Base-by-base conservation (phyloP, 306 rosid genomes). In the Prunus kanzakura region DNA sequence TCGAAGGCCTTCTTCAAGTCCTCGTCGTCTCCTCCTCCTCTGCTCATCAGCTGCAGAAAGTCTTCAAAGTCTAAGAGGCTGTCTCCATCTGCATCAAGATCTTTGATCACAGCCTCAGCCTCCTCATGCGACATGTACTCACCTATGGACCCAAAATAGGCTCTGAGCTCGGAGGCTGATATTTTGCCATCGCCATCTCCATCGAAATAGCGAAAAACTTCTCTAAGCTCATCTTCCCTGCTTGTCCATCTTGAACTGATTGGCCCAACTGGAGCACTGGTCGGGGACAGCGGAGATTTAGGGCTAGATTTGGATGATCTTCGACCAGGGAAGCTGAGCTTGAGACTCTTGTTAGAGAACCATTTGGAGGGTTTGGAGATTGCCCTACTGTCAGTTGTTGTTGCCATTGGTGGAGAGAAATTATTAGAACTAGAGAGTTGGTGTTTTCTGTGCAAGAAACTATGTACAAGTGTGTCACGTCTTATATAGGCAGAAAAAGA, bases 1-100 rank as follows among this genome's bases (percentile, higher is more conserved):
- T 89, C 88, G 70, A 91, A 91, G n/a, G 94, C 97, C 67, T 67
- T 84, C 77, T 80, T 87, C 15, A 91, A 76, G 79, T 91, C 97
- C 7, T 72, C 76, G 15, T 77, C 80, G 3, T 81, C 75, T 0
- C 19, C 61, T 4, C 29, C 78, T 11, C 79, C 85, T 16, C 51
- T 82, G 71, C 72, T 86, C 94, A 91, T 86, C 67, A 91, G 66
- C 83, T 80, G 84, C 54, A 60, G 35, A 63, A 91, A 91, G 71
- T 89, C 97, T 27, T 80, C 43, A 13, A 87, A 86, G 52, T 79
- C 86, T 66, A 91, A 43, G 50, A 86, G 18, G 16, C 69, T 68
- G 61, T 91, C 95, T 2, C 92, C 92, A 9, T 91, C 89, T 3
- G 86, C 16, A 50, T 91, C 97, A 0, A 89, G 89, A 8, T 86